Conservation (phyloP, 1,284 basidiomycete species). For the Ceratobasidium theobromae region DNA sequence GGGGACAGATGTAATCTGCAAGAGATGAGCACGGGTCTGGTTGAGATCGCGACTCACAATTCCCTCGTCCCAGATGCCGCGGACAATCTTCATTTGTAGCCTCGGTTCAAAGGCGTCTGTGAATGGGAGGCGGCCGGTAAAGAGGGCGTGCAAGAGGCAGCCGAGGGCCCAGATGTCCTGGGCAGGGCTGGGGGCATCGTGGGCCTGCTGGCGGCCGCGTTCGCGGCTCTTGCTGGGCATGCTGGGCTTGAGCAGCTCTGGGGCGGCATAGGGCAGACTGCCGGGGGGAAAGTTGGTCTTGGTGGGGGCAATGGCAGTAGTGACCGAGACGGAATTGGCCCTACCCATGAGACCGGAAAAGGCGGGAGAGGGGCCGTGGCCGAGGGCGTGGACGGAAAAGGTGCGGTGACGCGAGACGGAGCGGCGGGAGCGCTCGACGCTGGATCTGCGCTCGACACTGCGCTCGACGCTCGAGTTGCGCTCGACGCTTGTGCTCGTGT, state of each 20-base stretch:
- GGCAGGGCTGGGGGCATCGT: constrained; percentile 54
- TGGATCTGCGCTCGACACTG: neutral
- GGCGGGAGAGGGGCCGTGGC: neutral
- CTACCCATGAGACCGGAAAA: neutral
- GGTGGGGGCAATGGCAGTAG: constrained; percentile 7
- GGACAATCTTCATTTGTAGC: constrained; percentile 85
- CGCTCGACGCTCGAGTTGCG: constrained; percentile 12
- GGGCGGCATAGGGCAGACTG: constrained; percentile 87
- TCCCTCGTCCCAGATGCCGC: constrained; percentile 57
- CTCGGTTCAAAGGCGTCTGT: constrained; percentile 85
- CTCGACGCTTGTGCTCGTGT: neutral
- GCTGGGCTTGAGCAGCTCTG: constrained; percentile 62
- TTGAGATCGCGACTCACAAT: constrained; percentile 15
- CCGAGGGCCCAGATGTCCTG: constrained; percentile 95
- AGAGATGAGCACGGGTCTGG: neutral
- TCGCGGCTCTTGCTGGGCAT: constrained; percentile 21
- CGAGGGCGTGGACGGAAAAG: neutral
- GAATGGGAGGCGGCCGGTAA: constrained; percentile 82
- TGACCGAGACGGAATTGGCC: constrained; percentile 26
- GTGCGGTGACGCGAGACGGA: neutral
- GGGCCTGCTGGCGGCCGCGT: neutral
- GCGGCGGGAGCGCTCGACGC: neutral
- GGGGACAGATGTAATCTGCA: constrained; percentile 60
- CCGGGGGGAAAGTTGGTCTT: constrained; percentile 67
- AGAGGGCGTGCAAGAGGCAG: constrained; percentile 79